Percentiles rank a stretch among this genome's conserved stretches.
Evolutionary conservation across 106 monocot genomes (phyloP).

Genomic region (Cymbidium sinense): DNA sequence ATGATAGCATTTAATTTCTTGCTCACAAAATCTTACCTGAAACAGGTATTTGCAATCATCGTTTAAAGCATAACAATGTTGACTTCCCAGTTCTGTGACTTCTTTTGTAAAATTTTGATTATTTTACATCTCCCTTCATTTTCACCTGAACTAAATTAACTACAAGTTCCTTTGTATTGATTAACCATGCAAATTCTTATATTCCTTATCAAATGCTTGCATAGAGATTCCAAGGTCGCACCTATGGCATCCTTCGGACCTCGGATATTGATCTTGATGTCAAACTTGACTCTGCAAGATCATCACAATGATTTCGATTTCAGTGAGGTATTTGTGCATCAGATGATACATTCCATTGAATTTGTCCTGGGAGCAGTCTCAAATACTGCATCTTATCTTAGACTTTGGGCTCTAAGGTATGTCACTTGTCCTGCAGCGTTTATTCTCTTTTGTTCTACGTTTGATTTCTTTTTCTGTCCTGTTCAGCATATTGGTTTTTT

Average conservation of each 20-base stretch:
- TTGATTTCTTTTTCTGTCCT: background rate
- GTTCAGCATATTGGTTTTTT: slow-evolving; percentile 11
- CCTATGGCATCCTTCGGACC: slow-evolving; percentile 80
- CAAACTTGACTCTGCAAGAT: slow-evolving; percentile 88
- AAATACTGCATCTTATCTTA: slow-evolving; percentile 99
- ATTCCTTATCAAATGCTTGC: slow-evolving; percentile 5
- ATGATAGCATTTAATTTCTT: no score
- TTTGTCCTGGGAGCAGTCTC: slow-evolving; percentile 94
- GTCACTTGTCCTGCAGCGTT: background rate
- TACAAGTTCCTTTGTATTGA: background rate
- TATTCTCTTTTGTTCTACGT: background rate
- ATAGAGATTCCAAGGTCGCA: slow-evolving; percentile 98
- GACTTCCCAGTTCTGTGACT: background rate
- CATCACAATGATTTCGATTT: slow-evolving; percentile 93
- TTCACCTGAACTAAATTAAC: background rate
- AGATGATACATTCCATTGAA: slow-evolving; percentile 99
- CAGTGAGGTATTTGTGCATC: slow-evolving; percentile 97
- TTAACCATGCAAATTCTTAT: background rate
- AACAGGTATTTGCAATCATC: no score
- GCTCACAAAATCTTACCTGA: no score
- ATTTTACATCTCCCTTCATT: background rate
- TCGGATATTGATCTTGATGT: slow-evolving; percentile 70
- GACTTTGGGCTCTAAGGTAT: slow-evolving; percentile 97
- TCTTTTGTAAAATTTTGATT: background rate
- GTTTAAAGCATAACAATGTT: background rate